Base-by-base conservation (phyloP, 768 basidiomycete species). In the Cystofilobasidium ferigula region DNA sequence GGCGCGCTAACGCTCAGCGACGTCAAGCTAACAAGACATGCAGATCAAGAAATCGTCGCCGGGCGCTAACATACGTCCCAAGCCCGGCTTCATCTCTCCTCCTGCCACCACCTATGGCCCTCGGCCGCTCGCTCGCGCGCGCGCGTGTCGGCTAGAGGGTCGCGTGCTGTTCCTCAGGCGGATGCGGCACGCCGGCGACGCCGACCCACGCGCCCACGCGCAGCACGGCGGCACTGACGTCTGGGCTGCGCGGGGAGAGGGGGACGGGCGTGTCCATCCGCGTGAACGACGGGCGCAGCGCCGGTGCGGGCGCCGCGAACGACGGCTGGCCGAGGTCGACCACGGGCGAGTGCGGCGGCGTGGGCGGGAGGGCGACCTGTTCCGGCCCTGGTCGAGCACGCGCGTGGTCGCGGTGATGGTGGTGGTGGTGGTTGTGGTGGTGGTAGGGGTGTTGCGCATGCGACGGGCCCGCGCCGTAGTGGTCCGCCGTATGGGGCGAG, bases 171-270 rank as follows among this genome's bases (percentile, higher is more conserved):
- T 5, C n/a, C 6, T 1, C 22, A 4, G 45, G 5, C 7, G 22
- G 4, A 20, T 22, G 22, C 9, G 4, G 5, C 22, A 13, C 20
- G 4, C 22, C 45, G 6, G 45, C 24, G 28, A 54, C 4, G 30
- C 51, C 51, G 51, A 54, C 51, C 51, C 51, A 54, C 3, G 51
- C 51, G 10, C 51, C 51, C 28, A 54, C 51, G 26, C 51, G 51
- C 18, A 54, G 51, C 4, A 32, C 30, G 2, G 51, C 51, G 2
- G 28, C 51, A 2, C 13, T 20, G 8, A 32, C 51, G 13, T 13
- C 51, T 2, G 51, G 51, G 51, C 20, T 22, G 18, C 51, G 51
- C 18, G 51, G 51, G 18, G 28, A 30, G 51, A 54, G 18, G 30
- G 16, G 10, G 8, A 20, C 10, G 8, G 51, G 51, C 26, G 51